Percentiles rank a stretch among this genome's conserved stretches.
phyloP scores from a whole-genome alignment of 805 yeast species.

The Myxozyma mucilagina region DNA sequence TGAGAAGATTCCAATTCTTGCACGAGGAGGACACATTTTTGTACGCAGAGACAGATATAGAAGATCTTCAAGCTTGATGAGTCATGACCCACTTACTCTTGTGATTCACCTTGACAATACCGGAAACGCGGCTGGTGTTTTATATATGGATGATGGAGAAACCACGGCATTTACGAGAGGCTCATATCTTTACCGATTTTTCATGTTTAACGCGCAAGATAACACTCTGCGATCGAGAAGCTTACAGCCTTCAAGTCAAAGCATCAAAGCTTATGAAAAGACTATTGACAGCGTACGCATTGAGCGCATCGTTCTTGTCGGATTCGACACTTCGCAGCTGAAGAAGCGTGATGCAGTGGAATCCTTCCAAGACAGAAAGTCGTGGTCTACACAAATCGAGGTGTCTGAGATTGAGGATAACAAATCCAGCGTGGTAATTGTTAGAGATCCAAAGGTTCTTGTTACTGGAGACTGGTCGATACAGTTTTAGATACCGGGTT shows the following conservation, averaged over 20 bases:
- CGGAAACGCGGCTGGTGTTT: constrained; percentile 55
- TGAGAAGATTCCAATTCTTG: constrained; percentile 64
- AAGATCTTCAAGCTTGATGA: constrained; percentile 75
- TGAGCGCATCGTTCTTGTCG: constrained; percentile 58
- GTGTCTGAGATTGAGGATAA: constrained; percentile 27
- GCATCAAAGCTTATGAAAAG: constrained; percentile 26
- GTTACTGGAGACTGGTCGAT: constrained; percentile 53
- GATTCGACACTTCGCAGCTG: constrained; percentile 34
- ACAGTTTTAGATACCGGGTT: constrained; percentile 32
- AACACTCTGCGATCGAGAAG: constrained; percentile 36
- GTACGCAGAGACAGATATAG: constrained; percentile 71
- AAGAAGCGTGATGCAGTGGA: constrained; percentile 29
- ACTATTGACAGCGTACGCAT: constrained; percentile 46
- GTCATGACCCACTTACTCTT: constrained; percentile 76
- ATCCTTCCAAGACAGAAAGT: constrained; percentile 45
- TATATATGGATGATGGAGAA: constrained; percentile 86
- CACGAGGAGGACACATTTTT: constrained; percentile 78
- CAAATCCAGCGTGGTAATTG: constrained; percentile 35
- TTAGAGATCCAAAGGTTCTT: constrained; percentile 55
- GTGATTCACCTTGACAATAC: constrained; percentile 54
- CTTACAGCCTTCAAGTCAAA: constrained; percentile 25
- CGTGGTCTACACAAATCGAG: constrained; percentile 43
- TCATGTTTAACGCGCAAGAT: constrained; percentile 42
- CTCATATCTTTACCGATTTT: constrained; percentile 49
- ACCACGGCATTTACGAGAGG: constrained; percentile 58